These are phyloP conservation scores for Sporothrix pseudoabietina DNA, from an alignment of 2,329 filamentous ascomycete species.

Conservation along the genomic window DNA sequence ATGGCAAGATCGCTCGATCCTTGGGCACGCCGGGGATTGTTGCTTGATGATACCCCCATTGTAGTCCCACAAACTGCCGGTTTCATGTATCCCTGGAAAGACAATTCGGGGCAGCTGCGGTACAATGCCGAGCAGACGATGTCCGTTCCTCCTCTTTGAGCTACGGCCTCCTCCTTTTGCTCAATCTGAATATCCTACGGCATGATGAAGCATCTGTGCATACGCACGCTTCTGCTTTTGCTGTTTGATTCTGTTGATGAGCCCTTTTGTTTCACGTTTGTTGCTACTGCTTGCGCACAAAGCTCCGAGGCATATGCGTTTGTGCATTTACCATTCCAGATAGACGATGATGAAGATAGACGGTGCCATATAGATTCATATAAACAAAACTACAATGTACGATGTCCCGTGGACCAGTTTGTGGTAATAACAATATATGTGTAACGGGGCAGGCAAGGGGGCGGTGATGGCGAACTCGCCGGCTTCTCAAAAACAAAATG, in stretches of 20 bases:
- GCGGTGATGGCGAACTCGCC: not conserved
- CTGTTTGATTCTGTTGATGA: not conserved
- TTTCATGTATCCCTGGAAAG: constrained; percentile 7
- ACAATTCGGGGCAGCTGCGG: not conserved
- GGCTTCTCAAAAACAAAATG: not conserved
- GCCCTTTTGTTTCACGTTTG: not conserved
- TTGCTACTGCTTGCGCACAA: not conserved
- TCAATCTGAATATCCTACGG: not conserved
- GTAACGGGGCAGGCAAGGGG: not conserved
- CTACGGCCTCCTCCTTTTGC: not conserved
- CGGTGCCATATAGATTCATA: not conserved
- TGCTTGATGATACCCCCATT: not conserved
- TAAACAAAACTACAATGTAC: not conserved
- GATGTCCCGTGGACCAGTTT: not conserved
- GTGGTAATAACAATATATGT: not conserved
- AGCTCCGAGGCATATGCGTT: not conserved
- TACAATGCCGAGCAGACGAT: not conserved
- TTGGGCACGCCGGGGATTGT: not conserved
- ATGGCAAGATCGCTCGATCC: not conserved
- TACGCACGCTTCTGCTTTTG: not conserved
- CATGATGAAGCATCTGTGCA: not conserved
- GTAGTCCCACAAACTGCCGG: not conserved
- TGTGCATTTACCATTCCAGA: not conserved
- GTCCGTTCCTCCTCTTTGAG: not conserved
- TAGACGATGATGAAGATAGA: not conserved